Conservation (phyloP, 352 stramenopile genomes). For the Chrysophaeum taylorii region DNA sequence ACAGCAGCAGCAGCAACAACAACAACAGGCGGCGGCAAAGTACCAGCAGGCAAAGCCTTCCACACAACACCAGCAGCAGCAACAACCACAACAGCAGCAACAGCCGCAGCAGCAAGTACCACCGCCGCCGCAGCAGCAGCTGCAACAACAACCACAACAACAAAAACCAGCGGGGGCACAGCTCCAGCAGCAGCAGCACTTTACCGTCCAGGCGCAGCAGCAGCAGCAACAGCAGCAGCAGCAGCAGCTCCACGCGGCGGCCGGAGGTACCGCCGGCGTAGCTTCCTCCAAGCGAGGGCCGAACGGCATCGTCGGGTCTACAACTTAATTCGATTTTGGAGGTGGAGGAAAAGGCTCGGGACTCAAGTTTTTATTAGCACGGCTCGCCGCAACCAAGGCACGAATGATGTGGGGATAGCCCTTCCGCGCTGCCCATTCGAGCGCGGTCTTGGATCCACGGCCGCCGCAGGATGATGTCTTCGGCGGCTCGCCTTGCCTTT, state of each 20-base stretch:
- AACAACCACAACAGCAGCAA: not conserved
- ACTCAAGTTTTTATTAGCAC: too few relatives aligned
- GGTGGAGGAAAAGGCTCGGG: too few relatives aligned
- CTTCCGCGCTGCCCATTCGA: not conserved
- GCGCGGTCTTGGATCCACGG: not conserved
- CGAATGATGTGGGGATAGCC: too few relatives aligned
- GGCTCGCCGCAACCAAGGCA: too few relatives aligned
- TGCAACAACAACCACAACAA: not conserved
- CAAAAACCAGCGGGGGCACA: not conserved
- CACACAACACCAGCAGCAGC: not conserved
- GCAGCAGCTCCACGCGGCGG: not conserved
- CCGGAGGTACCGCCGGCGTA: too few relatives aligned
- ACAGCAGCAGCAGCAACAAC: not conserved
- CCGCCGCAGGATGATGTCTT: not conserved
- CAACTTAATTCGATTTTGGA: too few relatives aligned
- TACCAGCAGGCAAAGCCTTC: not conserved
- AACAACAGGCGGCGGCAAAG: not conserved
- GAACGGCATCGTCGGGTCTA: too few relatives aligned
- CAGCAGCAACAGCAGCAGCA: not conserved
- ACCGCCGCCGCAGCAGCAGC: not conserved
- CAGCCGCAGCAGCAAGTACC: not conserved
- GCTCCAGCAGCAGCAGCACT: not conserved
- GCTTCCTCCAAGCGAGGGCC: too few relatives aligned
- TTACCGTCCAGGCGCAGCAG: not conserved
- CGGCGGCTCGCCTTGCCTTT: not conserved